Conservation (phyloP, 2,329 filamentous ascomycete species). For the Beauveria pseudobassiana region DNA sequence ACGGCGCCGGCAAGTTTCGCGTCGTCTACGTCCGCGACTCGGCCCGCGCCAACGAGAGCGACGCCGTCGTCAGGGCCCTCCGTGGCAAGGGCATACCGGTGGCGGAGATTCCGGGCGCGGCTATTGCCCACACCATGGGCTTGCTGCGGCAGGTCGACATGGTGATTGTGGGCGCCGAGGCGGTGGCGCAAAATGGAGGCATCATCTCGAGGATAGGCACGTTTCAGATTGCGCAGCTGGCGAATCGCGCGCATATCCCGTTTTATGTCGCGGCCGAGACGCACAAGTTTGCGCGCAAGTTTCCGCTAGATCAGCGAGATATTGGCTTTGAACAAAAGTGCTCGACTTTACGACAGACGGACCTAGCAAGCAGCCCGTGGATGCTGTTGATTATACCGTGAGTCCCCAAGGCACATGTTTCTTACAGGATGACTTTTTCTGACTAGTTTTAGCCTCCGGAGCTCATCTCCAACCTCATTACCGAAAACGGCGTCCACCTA, state of each 20-base stretch:
- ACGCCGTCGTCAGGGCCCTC: conserved; percentile 62
- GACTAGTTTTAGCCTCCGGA: conserved; percentile 48
- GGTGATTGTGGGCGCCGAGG: conserved; percentile 66
- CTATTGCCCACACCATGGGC: conserved; percentile 71
- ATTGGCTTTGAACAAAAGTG: conserved; percentile 70
- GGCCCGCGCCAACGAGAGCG: conserved; percentile 51
- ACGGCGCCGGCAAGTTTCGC: conserved; percentile 58
- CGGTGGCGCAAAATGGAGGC: conserved; percentile 88
- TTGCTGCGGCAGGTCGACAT: conserved; percentile 51
- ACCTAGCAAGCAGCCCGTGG: conserved; percentile 36
- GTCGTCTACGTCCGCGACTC: conserved; percentile 72
- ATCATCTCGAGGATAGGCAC: conserved; percentile 82
- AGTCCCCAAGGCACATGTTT: conserved; percentile 17
- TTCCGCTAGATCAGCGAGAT: conserved; percentile 74
- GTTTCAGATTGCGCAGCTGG: conserved; percentile 78
- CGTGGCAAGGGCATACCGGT: conserved; percentile 72
- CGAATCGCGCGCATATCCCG: conserved; percentile 59
- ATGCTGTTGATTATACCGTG: conserved; percentile 66
- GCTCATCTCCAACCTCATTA: conserved; percentile 65
- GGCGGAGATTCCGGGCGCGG: conserved; percentile 47
- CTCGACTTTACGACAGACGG: conserved; percentile 61
- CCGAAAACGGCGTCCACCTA: conserved; percentile 65
- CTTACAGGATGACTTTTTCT: conserved; percentile 11
- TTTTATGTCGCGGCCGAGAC: conserved; percentile 92
- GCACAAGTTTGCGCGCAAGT: conserved; percentile 91